phyloP scores from a whole-genome alignment of 2,329 filamentous ascomycete species.

The Orbilia oligospora region DNA sequence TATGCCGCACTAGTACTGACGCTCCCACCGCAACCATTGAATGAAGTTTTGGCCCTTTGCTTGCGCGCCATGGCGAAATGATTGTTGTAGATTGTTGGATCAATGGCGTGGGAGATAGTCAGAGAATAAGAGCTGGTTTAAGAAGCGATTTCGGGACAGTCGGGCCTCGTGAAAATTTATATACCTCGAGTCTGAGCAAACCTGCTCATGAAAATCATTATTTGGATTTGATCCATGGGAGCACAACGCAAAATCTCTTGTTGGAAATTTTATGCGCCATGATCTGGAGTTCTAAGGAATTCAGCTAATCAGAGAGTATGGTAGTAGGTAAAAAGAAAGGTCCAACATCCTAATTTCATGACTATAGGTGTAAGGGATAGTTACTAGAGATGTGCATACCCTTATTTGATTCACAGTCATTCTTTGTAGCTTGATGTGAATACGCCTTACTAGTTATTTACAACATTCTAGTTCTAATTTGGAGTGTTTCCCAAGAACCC shows the following conservation, averaged over 20 bases:
- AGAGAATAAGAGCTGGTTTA: slow-evolving; percentile 51
- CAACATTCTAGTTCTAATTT: too few species aligned
- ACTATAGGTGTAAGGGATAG: too few species aligned
- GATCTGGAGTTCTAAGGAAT: too few species aligned
- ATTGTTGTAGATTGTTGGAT: background rate
- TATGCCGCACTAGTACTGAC: background rate
- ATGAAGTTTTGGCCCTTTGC: background rate
- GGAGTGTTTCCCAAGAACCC: too few species aligned
- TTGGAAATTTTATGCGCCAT: slow-evolving; percentile 37
- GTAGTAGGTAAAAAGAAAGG: too few species aligned
- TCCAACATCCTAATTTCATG: too few species aligned
- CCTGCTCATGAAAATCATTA: slow-evolving; percentile 34
- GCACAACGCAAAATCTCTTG: slow-evolving; percentile 26
- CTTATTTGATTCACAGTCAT: too few species aligned
- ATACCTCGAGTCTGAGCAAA: slow-evolving; percentile 59
- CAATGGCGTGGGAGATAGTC: slow-evolving; percentile 11
- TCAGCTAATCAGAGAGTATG: too few species aligned
- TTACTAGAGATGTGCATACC: too few species aligned
- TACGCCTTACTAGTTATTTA: too few species aligned
- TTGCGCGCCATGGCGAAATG: background rate
- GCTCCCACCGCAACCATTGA: background rate
- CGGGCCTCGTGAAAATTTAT: slow-evolving; percentile 14
- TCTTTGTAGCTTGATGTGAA: too few species aligned
- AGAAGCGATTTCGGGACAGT: slow-evolving; percentile 5
- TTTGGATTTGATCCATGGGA: background rate